A percentile compares a stretch with the other conserved stretches of the same genome.
Evolutionary conservation across 228 moss, liverwort and hornwort genomes (phyloP).

Genomic region (Sphagnum magellanicum): DNA sequence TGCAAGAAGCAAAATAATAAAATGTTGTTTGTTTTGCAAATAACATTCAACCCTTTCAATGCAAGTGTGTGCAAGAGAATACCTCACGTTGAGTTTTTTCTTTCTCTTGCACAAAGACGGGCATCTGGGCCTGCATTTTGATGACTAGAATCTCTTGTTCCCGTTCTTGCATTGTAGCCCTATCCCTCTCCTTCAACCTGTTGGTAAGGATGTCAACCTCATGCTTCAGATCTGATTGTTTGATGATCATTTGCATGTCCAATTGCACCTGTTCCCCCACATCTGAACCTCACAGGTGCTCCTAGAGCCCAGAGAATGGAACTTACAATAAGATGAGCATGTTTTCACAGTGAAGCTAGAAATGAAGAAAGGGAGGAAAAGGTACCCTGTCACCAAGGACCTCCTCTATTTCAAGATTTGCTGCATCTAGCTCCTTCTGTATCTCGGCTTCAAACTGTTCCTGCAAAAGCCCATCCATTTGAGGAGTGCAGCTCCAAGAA

Average conservation of each 20-base stretch:
- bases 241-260: slow-evolving; percentile 77
- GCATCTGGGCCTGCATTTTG: slow-evolving; percentile 42
- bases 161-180: slow-evolving; percentile 30
- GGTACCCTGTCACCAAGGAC: slow-evolving; percentile 46
- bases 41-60: no score
- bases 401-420: slow-evolving; percentile 65
- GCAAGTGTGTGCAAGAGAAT: not conserved
- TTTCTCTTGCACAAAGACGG: slow-evolving; percentile 32
- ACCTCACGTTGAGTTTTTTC: slow-evolving; percentile 51
- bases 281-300: not conserved
- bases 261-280: slow-evolving; percentile 51
- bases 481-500: not conserved
- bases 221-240: slow-evolving; percentile 49
- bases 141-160: slow-evolving; percentile 42
- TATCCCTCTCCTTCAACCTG: slow-evolving; percentile 52
- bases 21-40: no score
- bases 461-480: slow-evolving; percentile 6
- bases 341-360: not conserved
- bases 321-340: not conserved
- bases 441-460: slow-evolving; percentile 58
- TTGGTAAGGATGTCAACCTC: slow-evolving; percentile 52
- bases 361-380: not conserved
- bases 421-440: slow-evolving; percentile 49
- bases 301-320: not conserved
- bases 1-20: no score